Base-by-base conservation (phyloP, 73 alveolate species). In the Diophrys sp. region DNA sequence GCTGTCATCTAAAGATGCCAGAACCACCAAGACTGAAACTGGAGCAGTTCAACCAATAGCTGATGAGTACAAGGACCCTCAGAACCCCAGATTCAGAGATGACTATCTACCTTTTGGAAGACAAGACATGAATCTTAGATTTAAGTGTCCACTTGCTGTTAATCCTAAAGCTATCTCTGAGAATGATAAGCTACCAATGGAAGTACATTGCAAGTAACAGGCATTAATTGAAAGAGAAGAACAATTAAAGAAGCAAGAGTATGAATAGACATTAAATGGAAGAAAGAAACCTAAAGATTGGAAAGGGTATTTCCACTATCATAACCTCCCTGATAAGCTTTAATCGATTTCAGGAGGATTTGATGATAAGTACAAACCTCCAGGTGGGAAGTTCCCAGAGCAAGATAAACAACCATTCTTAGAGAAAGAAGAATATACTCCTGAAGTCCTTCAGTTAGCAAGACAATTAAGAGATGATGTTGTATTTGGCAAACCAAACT, bases 401-500 rank as follows among this genome's bases (percentile, higher is more conserved):
- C 2, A 2, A 1, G 66, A 56, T 1, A 69, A 28, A 23, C 29
- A 78, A 14, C 88, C 75, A 14, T 84, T 84, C 80, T 44, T 84
- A 31, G 78, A 30, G 23, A 84, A 84, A 70, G 92, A 84, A 33
- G 82, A 70, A 31, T 84, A 68, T 33, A 71, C 79, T 1, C 72
- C 83, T n/a, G 92, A 78, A 23, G 67, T 73, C 31, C 30, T 72
- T 2, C 26, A 24, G 23, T 57, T 78, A 11, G 75, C 92, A 0
- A 69, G 92, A 26, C 79, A 77, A 56, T 25, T 84, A 80, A 84
- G 75, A 75, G 92, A 84, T 54, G 84, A 70, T 29, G 92, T 67
- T 29, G 88, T 84, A 26, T 84, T 84, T 31, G 92, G 92, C 2
- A 84, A 84, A 31, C 92, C 92, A 0, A 78, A 84, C 66, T 71